A percentile compares a stretch with the other conserved stretches of the same genome.
These are phyloP conservation scores for Harringtonia aguacate DNA, from an alignment of 2,329 filamentous ascomycete genomes.

Conservation along the genomic window DNA sequence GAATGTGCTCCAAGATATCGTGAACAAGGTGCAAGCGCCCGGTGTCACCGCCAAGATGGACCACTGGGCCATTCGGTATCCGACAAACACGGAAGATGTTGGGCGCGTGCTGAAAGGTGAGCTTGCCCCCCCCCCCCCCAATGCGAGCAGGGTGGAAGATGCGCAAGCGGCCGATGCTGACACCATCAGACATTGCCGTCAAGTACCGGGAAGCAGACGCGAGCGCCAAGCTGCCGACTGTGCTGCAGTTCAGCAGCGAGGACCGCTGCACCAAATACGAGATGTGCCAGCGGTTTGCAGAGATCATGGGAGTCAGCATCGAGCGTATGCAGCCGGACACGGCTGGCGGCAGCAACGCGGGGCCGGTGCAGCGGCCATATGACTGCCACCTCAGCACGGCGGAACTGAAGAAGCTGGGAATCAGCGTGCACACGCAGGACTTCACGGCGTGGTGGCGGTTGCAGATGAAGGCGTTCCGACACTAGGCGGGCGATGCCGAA, in stretches of 20 bases:
- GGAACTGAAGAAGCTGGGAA: constrained; percentile 59
- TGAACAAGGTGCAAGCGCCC: constrained; percentile 62
- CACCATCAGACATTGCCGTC: constrained; percentile 49
- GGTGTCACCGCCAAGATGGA: constrained; percentile 64
- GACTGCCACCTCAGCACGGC: constrained; percentile 80
- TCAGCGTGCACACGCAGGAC: constrained; percentile 62
- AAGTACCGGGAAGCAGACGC: constrained; percentile 50
- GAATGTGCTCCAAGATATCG: constrained; percentile 65
- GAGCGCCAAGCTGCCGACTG: constrained; percentile 46
- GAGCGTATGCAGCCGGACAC: constrained; percentile 59
- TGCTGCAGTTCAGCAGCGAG: constrained; percentile 81
- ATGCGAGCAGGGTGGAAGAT: background rate
- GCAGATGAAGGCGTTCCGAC: constrained; percentile 47
- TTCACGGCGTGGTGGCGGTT: constrained; percentile 76
- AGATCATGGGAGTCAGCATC: constrained; percentile 66
- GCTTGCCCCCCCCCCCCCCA: too few relatives aligned
- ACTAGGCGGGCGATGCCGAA: constrained; percentile 19
- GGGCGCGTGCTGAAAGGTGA: constrained; percentile 45
- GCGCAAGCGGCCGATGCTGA: background rate
- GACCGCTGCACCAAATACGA: constrained; percentile 83
- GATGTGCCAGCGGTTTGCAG: constrained; percentile 67
- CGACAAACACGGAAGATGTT: constrained; percentile 83
- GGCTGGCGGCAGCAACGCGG: constrained; percentile 61
- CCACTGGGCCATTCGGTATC: constrained; percentile 74
- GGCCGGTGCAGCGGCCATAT: constrained; percentile 68